These are phyloP conservation scores for Exophiala sideris DNA, from an alignment of 2,329 filamentous ascomycete genomes.

Conservation along the genomic window DNA sequence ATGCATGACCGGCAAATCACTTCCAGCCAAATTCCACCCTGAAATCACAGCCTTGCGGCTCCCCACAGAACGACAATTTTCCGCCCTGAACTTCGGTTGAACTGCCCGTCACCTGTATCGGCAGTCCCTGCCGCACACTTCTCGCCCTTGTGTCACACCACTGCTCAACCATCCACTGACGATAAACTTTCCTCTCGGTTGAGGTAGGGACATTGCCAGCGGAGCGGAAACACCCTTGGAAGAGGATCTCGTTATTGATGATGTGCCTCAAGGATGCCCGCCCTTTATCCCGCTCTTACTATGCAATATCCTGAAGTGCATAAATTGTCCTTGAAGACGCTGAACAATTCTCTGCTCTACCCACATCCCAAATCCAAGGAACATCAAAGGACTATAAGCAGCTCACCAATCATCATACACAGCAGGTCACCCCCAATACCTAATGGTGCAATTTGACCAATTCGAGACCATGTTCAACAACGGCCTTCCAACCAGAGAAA, in stretches of 20 bases:
- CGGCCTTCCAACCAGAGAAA: constrained; percentile 13
- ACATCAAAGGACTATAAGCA: not conserved
- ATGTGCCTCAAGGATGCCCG: not conserved
- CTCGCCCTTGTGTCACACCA: not conserved
- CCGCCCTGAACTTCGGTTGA: not conserved
- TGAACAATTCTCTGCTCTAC: not conserved
- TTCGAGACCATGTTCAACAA: constrained; percentile 12
- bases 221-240: constrained; percentile 11
- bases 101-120: not conserved
- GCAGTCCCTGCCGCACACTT: not conserved
- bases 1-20: too few species aligned
- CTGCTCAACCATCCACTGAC: constrained; percentile 5
- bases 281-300: not conserved
- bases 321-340: constrained; percentile 8
- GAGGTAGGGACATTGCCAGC: constrained; percentile 2
- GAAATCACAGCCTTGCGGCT: too few species aligned
- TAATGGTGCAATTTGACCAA: constrained; percentile 23
- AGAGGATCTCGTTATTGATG: not conserved
- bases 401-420: constrained; percentile 2
- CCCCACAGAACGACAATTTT: too few species aligned
- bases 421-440: not conserved
- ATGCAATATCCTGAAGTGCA: not conserved
- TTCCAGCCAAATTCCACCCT: too few species aligned
- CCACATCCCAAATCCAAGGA: constrained; percentile 4
- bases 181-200: not conserved